Evolutionary conservation across 768 basidiomycete genomes (phyloP).

Genomic region (Dacryopinax primogenitus): DNA sequence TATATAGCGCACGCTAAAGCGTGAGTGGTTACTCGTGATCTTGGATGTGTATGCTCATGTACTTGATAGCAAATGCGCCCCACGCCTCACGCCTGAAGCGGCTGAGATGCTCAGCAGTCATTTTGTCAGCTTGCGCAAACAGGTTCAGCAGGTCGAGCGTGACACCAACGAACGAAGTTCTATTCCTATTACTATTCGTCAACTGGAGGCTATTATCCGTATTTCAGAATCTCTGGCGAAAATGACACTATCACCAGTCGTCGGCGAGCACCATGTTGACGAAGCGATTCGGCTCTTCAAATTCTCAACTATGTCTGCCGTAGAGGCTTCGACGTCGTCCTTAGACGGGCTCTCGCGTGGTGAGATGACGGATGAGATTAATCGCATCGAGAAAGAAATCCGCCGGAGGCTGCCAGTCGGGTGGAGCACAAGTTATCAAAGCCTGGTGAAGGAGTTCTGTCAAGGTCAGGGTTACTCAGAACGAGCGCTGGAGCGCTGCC

Average conservation of each 20-base stretch:
- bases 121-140: conserved; percentile 82
- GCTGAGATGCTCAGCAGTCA: conserved; percentile 94
- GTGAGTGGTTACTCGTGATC: conserved; percentile 31
- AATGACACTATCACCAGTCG: conserved; percentile 73
- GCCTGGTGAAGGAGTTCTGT: conserved; percentile 84
- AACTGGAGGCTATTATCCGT: conserved; percentile 97
- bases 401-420: conserved; percentile 75
- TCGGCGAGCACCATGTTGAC: conserved; percentile 87
- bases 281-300: conserved; percentile 98
- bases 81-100: conserved; percentile 81
- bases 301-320: conserved; percentile 98
- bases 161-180: conserved; percentile 97
- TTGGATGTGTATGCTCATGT: not conserved
- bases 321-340: conserved; percentile 63
- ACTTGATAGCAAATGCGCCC: conserved; percentile 75
- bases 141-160: conserved; percentile 88
- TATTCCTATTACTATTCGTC: conserved; percentile 94
- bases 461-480: conserved; percentile 79
- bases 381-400: conserved; percentile 76
- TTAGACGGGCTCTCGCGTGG: conserved; percentile 84
- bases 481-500: conserved; percentile 80
- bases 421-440: conserved; percentile 95
- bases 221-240: conserved; percentile 97
- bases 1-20: conserved; percentile 94
- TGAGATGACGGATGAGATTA: conserved; percentile 88